Percentiles rank a stretch among this genome's conserved stretches.
These are phyloP conservation scores for Solanum sitiens DNA, from an alignment of 257 asterid species.

Conservation along the genomic window DNA sequence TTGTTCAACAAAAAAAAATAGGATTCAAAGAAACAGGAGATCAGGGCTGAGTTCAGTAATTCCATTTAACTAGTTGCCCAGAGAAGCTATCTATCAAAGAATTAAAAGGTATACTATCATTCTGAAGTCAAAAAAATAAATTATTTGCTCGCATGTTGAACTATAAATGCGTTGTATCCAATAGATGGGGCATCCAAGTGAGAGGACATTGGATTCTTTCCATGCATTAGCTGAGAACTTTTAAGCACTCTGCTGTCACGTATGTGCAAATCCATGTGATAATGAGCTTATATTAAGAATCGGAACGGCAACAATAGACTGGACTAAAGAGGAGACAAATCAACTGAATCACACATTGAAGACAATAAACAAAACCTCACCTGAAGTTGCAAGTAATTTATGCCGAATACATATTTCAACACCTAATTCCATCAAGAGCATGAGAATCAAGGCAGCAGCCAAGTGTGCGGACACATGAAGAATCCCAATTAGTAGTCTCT, in stretches of 20 bases:
- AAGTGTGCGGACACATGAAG: slow-evolving; percentile 93
- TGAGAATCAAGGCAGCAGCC: slow-evolving; percentile 82
- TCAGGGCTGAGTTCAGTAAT: not conserved
- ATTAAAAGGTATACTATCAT: too few species aligned
- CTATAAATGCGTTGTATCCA: not conserved
- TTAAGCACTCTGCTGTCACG: not conserved
- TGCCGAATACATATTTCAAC: slow-evolving; percentile 85
- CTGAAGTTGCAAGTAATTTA: slow-evolving; percentile 78
- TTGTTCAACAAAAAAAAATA: not conserved
- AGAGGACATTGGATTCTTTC: not conserved
- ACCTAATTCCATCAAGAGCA: slow-evolving; percentile 90
- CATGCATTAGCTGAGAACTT: not conserved
- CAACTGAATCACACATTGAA: not conserved
- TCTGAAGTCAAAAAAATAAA: not conserved
- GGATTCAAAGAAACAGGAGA: not conserved
- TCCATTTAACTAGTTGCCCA: not conserved
- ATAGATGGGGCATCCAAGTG: not conserved
- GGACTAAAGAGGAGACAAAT: not conserved
- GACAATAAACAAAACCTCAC: slow-evolving; percentile 17
- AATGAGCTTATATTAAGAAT: not conserved
- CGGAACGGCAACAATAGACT: not conserved
- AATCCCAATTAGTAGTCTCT: slow-evolving; percentile 54
- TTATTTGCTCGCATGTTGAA: not conserved
- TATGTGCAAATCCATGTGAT: not conserved
- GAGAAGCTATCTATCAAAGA: not conserved